Base-by-base conservation (phyloP, 1,284 basidiomycete species). In the Singerocomus rubriflavus region DNA sequence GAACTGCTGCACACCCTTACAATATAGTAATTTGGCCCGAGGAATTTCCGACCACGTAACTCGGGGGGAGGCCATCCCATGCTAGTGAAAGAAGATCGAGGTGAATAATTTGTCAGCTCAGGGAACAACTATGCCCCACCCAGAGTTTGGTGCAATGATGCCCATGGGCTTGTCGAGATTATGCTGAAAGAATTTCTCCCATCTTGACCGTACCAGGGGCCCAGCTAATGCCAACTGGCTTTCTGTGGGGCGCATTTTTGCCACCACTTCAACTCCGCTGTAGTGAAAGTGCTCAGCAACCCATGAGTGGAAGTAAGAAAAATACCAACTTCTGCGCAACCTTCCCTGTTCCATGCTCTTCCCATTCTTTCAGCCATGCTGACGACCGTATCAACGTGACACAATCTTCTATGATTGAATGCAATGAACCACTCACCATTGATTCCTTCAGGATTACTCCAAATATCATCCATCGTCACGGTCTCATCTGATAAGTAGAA, bases 261-360 rank as follows among this genome's bases (percentile, higher is more conserved):
- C 59, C 4, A 69, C 62, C 8, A 63, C 67, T 57, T 75, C 73
- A 3, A 69, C 32, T 9, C 64, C 72, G 50, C 75, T 76, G 38
- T 38, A 6, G 42, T 21, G 5, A 29, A 14, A 13, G 13, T 21
- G 12, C 10, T 42, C 17, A 53, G 52, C 4, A 40, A 47, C 3
- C 8, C 11, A 36, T 1, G 2, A 14, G 0, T 25, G 6, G 7
- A 30, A 3, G 14, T 32, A 5, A 21, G 21, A 58, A 27, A 17
- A 32, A 17, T 14, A 5, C 48, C 70, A 38, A 82, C 81, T 79
- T 82, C 56, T 74, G 66, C 0, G 78, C 73, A 58, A 82, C 70
- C 32, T 77, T 52, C 7, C 80, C 79, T 29, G 70, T 70, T 4
- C 78, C 78, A 6, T 69, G 64, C 25, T 67, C 60, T 5, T 65